Base-by-base conservation (phyloP, 176 grass and related monocot genomes). In the Panicum miliaceum region DNA sequence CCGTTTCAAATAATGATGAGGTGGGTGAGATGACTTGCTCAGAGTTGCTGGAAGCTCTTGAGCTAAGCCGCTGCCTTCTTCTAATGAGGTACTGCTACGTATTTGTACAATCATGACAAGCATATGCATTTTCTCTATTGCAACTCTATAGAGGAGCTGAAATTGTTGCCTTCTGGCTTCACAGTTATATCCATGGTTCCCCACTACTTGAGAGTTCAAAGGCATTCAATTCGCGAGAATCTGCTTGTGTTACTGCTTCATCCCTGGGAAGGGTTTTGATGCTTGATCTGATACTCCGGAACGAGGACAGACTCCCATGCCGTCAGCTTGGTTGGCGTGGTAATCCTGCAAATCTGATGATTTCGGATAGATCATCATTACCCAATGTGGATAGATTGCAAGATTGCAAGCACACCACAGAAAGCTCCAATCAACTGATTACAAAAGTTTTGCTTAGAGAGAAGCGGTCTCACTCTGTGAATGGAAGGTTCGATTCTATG, bases 11-110 rank as follows among this genome's bases (percentile, higher is more conserved):
- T 73, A 89, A 75, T 51, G 96, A 98, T 78, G 91, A 98, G 81
- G 81, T 86, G 47, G 88, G 92, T 54, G 92, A 92, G 86, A 89
- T 97, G 86, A 93, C 91, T 42, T 98, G 96, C 84, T 95, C 89
- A 34, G 96, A 98, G 64, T 87, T 98, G 50, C 43, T 95, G 82
- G 96, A 98, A 95, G 93, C 96, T 87, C 93, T 98, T 89, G 91
- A 98, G 78, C 81, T 98, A 77, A 92, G 96, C 84, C 90, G 91
- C 71, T 98, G 96, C 46, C 93, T 98, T 85, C 90, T 98, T 77
- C 88, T 98, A 86, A 95, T 98, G 96, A 98, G 94, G 96, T 98
- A 95, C 52, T 71, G 18, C 26, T 36, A 71, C 42, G 43, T 71
- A 62, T 37, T 37, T 83, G 29, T 26, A 65, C 45, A 56, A 16